A percentile compares a stretch with the other conserved stretches of the same genome.
Evolutionary conservation across 2,329 filamentous ascomycete genomes (phyloP).

Genomic region (Talaromyces sp.): DNA sequence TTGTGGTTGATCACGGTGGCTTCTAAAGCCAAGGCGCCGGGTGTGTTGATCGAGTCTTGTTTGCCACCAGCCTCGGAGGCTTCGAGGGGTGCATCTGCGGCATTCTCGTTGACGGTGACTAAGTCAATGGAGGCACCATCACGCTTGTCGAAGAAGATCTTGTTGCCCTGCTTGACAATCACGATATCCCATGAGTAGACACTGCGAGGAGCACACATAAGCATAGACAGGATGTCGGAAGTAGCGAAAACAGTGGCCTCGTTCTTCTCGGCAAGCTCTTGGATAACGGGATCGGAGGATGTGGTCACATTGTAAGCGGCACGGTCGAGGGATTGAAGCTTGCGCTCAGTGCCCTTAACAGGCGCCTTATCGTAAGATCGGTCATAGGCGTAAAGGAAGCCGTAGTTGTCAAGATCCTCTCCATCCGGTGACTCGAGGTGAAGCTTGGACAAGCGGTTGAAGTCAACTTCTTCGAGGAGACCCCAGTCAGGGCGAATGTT

Average conservation of each 20-base stretch:
- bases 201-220: constrained; percentile 96
- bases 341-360: constrained; percentile 82
- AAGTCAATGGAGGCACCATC: constrained; percentile 92
- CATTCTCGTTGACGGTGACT: constrained; percentile 99
- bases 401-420: constrained; percentile 91
- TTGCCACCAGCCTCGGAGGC: constrained; percentile 66
- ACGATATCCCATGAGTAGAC: constrained; percentile 99
- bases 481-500: constrained; percentile 95
- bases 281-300: constrained; percentile 91
- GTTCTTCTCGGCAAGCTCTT: constrained; percentile 92
- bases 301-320: constrained; percentile 98
- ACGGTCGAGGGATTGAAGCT: constrained; percentile 83
- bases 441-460: constrained; percentile 88
- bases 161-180: constrained; percentile 87
- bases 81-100: constrained; percentile 88
- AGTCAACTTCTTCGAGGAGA: constrained; percentile 97
- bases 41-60: constrained; percentile 93
- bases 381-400: constrained; percentile 98
- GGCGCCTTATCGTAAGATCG: constrained; percentile 90
- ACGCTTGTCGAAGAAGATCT: constrained; percentile 98
- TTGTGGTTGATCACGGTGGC: constrained; percentile 99
- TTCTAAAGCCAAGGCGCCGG: constrained; percentile 87
- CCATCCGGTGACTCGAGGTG: constrained; percentile 93
- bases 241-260: constrained; percentile 97
- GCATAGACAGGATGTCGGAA: constrained; percentile 95